Base-by-base conservation (phyloP, 495 filamentous ascomycete genomes). In the Podospora conica region DNA sequence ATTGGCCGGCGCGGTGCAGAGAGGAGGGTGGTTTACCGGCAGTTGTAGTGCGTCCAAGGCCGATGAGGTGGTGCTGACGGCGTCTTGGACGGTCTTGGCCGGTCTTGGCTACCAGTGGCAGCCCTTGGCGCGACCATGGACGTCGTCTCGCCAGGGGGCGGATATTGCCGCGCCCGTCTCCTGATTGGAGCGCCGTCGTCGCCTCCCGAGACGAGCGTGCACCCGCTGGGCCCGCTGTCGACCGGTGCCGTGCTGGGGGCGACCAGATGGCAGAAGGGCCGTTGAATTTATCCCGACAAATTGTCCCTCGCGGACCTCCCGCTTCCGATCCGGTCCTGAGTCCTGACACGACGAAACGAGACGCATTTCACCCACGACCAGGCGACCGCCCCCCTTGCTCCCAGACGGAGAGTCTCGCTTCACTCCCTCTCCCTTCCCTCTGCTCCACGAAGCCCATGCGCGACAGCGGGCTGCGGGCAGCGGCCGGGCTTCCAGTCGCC, bases 1-100 rank as follows among this genome's bases (percentile, higher is more conserved):
- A 70, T 72, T 70, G 70, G 70, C 21, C 53, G 60, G 65, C 20
- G 15, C 58, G 58, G 55, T 6, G 15, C 22, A 29, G 31, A 60
- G 54, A 40, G n/a, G n/a, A 20, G 61, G 63, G 48, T 60, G 40
- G 56, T n/a, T 66, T 29, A 21, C 70, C 70, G 68, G 64, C 68
- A 70, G 68, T 70, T 70, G 64, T 54, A n/a, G 64, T 53, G 31
- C 55, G 25, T 53, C 61, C 40, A 48, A 7, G 40, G 40, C 40
- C 40, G 40, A 48, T 48, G 21, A 25, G 55, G 55, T 57, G 0
- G 55, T 57, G 55, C 40, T 48, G 40, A 29, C 61, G 31, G 58
- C 58, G 56, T 60, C 55, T n/a, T 60, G 64, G 55, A 2, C 55
- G 55, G 63, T 29, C 0, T 60, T n/a, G 27, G 55, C 23, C 3